phyloP scores from a whole-genome alignment of 129 eudicot species.

The Lonicera japonica region DNA sequence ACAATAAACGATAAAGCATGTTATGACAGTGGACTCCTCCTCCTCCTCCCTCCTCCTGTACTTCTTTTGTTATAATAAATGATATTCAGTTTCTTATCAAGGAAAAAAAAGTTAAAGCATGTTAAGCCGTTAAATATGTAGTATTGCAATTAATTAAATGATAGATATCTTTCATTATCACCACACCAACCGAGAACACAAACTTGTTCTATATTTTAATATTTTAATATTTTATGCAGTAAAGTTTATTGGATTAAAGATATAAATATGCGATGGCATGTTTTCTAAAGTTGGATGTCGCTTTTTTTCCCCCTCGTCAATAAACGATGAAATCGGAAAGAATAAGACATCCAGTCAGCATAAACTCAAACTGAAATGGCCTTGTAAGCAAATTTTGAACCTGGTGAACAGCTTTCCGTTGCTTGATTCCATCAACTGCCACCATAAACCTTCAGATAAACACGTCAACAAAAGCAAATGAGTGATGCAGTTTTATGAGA shows the following conservation, averaged over 20 bases:
- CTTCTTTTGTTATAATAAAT: no score
- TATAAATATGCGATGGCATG: not conserved
- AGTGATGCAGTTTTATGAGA: not conserved
- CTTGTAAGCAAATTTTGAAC: constrained; percentile 25
- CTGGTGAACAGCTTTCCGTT: constrained; percentile 71
- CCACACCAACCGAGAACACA: no score
- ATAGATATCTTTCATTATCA: no score
- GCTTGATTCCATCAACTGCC: constrained; percentile 78
- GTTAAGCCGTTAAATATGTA: no score
- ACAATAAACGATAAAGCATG: no score
- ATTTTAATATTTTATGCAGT: no score
- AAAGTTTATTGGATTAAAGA: no score
- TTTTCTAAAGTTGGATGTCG: not conserved
- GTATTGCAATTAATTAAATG: no score
- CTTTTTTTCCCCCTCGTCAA: not conserved
- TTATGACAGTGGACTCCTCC: no score
- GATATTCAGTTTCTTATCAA: no score
- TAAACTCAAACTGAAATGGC: not conserved
- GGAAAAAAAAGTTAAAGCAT: no score
- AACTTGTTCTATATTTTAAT: not conserved
- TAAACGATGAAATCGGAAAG: not conserved
- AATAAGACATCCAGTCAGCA: not conserved
- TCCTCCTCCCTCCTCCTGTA: no score
- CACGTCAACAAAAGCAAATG: not conserved
- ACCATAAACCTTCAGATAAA: constrained; percentile 60